Evolutionary conservation across 2,329 filamentous ascomycete genomes (phyloP).

Genomic region (Pseudofabraea citricarpa): DNA sequence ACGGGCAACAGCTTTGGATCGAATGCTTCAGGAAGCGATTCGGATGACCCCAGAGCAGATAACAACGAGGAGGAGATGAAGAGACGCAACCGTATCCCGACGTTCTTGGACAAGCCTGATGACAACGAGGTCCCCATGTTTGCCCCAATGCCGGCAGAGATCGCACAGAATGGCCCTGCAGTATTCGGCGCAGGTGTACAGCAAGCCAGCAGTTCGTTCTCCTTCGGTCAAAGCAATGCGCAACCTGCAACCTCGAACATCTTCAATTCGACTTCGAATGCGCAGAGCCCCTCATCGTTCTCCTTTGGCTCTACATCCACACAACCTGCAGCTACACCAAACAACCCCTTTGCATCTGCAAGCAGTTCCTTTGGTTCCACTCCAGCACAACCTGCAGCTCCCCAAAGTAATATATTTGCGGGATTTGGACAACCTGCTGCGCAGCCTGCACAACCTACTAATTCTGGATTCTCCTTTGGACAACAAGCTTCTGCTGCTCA

Average conservation of each 20-base stretch:
- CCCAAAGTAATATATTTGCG: not conserved
- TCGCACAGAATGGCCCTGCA: too few relatives aligned
- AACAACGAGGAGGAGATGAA: not conserved
- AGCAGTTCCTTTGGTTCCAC: not conserved
- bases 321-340: not conserved
- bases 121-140: conserved; percentile 3
- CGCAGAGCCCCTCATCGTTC: not conserved
- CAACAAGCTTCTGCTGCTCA: too few relatives aligned
- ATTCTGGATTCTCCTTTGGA: too few relatives aligned
- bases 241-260: not conserved
- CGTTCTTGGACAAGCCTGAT: conserved; percentile 3
- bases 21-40: not conserved
- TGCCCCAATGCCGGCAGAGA: conserved; percentile 1
- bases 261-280: not conserved
- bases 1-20: conserved; percentile 2
- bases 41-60: too few relatives aligned
- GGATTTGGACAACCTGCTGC: conserved; percentile 1
- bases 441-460: not conserved
- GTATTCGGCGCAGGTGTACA: too few relatives aligned
- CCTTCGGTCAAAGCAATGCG: conserved; percentile 1
- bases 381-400: not conserved
- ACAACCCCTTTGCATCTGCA: not conserved
- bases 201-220: conserved; percentile 4
- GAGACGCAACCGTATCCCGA: conserved; percentile 8
- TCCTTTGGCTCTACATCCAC: conserved; percentile 3